Percentiles rank a stretch among this genome's conserved stretches.
Evolutionary conservation across 202 grass and related monocot genomes (phyloP).

Genomic region (Schoenoplectus triqueter): DNA sequence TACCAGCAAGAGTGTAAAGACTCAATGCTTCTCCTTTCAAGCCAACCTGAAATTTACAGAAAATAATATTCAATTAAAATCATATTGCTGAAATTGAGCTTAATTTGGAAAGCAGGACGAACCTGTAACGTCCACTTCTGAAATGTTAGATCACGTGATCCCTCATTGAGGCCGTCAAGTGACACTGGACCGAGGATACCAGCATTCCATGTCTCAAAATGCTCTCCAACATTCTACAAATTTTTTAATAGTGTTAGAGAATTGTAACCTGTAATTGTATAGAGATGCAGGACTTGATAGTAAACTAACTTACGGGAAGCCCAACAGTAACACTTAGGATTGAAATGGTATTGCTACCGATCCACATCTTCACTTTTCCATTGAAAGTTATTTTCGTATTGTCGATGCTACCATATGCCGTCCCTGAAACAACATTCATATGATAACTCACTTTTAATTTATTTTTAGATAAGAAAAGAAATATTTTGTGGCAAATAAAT

Average conservation of each 20-base stretch:
- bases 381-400: slow-evolving; percentile 75
- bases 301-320: slow-evolving; percentile 71
- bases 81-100: not conserved
- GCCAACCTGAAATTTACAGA: slow-evolving; percentile 60
- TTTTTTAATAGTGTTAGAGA: not conserved
- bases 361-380: slow-evolving; percentile 72
- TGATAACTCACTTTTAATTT: slow-evolving; percentile 23
- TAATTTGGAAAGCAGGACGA: not conserved
- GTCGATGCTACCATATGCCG: slow-evolving; percentile 75
- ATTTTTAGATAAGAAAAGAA: slow-evolving; percentile 31
- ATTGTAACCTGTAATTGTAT: slow-evolving; percentile 8
- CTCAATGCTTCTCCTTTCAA: slow-evolving; percentile 85
- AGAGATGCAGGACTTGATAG: slow-evolving; percentile 27
- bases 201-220: slow-evolving; percentile 97
- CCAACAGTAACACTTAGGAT: slow-evolving; percentile 90
- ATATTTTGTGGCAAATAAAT: slow-evolving; percentile 7
- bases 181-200: slow-evolving; percentile 90
- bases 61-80: not conserved
- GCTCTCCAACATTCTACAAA: slow-evolving; percentile 86
- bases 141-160: slow-evolving; percentile 83
- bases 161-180: slow-evolving; percentile 80
- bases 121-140: slow-evolving; percentile 97
- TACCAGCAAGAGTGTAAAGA: slow-evolving; percentile 80
- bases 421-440: slow-evolving; percentile 49
- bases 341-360: slow-evolving; percentile 89